Base-by-base conservation (phyloP, 1,139 yeast species). In the Blastobotrys persicus region DNA sequence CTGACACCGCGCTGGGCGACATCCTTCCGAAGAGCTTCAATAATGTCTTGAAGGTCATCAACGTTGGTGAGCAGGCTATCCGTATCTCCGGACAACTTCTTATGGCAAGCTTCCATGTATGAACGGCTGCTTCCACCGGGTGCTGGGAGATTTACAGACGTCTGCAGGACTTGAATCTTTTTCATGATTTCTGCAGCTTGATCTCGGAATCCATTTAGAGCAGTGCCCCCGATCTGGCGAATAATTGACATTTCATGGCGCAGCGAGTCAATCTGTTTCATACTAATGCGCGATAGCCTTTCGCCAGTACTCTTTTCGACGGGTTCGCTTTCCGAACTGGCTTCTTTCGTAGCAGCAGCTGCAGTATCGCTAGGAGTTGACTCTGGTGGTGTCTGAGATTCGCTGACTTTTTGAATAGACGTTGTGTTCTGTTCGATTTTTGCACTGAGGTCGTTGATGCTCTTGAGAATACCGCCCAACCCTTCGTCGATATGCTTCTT, bases 1-100 rank as follows among this genome's bases (percentile, higher is more conserved):
- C 91, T 78, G 0, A 89, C 94, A 16, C 97, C 96, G 55, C 97
- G 77, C 54, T 84, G 88, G 0, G 96, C 96, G 11, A 92, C 96
- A 68, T 91, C 98, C 58, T 88, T 83, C 52, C 97, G 76, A 52
- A 92, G 72, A 1, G 89, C 89, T 62, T 94, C 98, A 68, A 94
- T 87, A 4, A 87, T 67, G 67, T 94, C 98, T 64, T 91, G 97
- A 33, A 94, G 72, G 59, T 89, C 97, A 64, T 94, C 98, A 2
- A 91, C 95, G 55, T 77, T 80, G 0, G 94, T 83, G 42, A 94
- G 74, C 18, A 92, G 69, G 1, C 66, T 63, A 63, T 88, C 96
- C 5, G 95, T 84, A 19, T 87, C 91, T 46, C 79, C 81, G 1
- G 95, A 85, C 19, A 92, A 74, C 58, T 81, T 83, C 11, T 73